phyloP scores from a whole-genome alignment of 345 rosid species.

The Syzygium grande region DNA sequence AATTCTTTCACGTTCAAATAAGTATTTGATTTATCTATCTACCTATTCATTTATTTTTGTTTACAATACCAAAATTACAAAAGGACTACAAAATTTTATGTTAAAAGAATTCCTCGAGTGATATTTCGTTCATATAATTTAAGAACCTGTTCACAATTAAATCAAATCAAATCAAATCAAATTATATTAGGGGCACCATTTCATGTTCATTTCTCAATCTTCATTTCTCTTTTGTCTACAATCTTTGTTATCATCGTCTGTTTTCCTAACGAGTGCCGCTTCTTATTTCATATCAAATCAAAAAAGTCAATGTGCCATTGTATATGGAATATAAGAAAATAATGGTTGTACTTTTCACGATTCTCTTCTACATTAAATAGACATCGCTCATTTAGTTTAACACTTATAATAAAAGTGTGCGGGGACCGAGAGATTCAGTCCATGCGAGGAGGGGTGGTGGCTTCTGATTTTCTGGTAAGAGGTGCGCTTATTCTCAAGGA shows the following conservation, averaged over 20 bases:
- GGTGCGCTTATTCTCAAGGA: neutral
- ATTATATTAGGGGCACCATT: neutral
- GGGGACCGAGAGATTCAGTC: neutral
- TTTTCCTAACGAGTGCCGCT: neutral
- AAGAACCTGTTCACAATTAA: neutral
- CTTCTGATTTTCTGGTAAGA: neutral
- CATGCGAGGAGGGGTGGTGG: neutral
- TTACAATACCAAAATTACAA: neutral
- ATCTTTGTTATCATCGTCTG: neutral
- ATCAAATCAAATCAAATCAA: neutral
- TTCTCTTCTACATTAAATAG: too few species aligned
- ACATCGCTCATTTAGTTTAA: too few species aligned
- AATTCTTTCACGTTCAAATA: neutral
- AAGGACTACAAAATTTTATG: neutral
- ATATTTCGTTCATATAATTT: neutral
- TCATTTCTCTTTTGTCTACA: neutral
- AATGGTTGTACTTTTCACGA: too few species aligned
- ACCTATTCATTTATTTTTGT: neutral
- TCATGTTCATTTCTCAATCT: neutral
- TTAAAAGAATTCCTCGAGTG: neutral
- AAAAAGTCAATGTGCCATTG: neutral
- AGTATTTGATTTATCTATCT: neutral
- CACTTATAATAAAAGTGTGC: too few species aligned
- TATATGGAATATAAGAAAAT: too few species aligned
- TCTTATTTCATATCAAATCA: neutral